Evolutionary conservation across 2,329 filamentous ascomycete species (phyloP).

Genomic region (Neonectria magnoliae): DNA sequence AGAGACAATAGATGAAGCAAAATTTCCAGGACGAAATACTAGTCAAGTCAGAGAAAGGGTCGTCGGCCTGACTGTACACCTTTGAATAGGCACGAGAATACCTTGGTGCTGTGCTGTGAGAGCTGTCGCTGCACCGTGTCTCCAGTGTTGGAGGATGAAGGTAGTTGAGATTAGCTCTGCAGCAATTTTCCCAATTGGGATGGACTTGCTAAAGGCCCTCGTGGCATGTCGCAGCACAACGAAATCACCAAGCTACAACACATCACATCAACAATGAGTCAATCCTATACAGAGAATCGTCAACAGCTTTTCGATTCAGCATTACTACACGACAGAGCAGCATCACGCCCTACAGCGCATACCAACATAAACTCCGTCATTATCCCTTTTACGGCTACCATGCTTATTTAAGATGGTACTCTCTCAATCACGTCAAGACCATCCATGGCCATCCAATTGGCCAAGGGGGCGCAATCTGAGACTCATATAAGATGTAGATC

Average conservation of each 20-base stretch:
- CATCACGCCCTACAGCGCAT: slow-evolving; percentile 12
- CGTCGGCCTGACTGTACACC: too few relatives aligned
- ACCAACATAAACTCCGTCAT: slow-evolving; percentile 13
- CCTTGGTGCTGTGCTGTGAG: not conserved
- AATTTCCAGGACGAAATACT: too few relatives aligned
- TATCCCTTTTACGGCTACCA: slow-evolving; percentile 32
- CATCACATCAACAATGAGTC: not conserved
- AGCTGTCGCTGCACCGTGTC: not conserved
- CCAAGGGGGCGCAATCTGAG: slow-evolving; percentile 40
- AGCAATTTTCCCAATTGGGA: not conserved
- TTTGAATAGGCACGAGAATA: too few relatives aligned
- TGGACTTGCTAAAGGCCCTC: not conserved
- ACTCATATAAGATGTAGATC: slow-evolving; percentile 36
- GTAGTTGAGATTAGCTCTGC: not conserved
- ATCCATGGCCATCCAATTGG: slow-evolving; percentile 27
- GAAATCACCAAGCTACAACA: not conserved
- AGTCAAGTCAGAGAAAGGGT: not conserved
- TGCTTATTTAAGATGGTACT: slow-evolving; percentile 35
- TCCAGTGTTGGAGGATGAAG: not conserved
- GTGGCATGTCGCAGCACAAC: not conserved
- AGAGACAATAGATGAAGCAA: not conserved
- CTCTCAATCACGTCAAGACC: slow-evolving; percentile 39
- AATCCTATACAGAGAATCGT: not conserved
- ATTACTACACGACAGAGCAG: slow-evolving; percentile 22
- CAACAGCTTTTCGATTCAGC: slow-evolving; percentile 36